Evolutionary conservation across 768 basidiomycete genomes (phyloP).

Genomic region (Rhizopogon salebrosus): DNA sequence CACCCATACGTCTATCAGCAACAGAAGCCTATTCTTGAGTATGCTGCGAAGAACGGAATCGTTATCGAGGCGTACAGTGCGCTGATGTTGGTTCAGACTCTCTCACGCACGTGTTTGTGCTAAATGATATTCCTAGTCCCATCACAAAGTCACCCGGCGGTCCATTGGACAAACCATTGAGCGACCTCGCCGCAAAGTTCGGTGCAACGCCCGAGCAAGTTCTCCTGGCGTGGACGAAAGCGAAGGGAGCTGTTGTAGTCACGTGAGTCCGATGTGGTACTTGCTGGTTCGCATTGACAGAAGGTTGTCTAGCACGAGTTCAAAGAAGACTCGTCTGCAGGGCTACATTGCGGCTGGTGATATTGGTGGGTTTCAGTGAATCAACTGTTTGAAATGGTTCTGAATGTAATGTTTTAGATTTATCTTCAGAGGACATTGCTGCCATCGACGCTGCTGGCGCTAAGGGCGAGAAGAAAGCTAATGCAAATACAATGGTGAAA

Average conservation of each 20-base stretch:
- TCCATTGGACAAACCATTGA: conserved; percentile 4
- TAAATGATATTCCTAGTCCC: too few relatives aligned
- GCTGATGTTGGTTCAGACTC: conserved; percentile 24
- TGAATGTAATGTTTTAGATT: conserved; percentile 7
- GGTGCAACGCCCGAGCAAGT: conserved; percentile 23
- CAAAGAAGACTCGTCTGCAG: conserved; percentile 58
- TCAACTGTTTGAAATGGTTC: neutral
- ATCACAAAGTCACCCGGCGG: too few relatives aligned
- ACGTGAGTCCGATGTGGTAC: conserved; percentile 36
- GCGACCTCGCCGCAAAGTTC: conserved; percentile 26
- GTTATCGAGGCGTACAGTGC: conserved; percentile 13
- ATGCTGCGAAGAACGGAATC: neutral
- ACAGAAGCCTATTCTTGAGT: conserved; percentile 42
- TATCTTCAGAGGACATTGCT: conserved; percentile 43
- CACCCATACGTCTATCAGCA: conserved; percentile 70
- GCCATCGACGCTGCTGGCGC: conserved; percentile 53
- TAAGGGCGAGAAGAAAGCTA: neutral
- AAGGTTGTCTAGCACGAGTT: conserved; percentile 44
- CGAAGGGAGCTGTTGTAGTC: conserved; percentile 61
- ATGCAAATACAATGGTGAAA: neutral
- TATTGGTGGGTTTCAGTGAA: conserved; percentile 35
- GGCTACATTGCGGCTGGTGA: conserved; percentile 69
- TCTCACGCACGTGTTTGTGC: neutral
- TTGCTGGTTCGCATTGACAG: neutral
- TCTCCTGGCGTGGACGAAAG: conserved; percentile 35